Conservation (phyloP, 2,329 filamentous ascomycete species). For the Phoma sp. region DNA sequence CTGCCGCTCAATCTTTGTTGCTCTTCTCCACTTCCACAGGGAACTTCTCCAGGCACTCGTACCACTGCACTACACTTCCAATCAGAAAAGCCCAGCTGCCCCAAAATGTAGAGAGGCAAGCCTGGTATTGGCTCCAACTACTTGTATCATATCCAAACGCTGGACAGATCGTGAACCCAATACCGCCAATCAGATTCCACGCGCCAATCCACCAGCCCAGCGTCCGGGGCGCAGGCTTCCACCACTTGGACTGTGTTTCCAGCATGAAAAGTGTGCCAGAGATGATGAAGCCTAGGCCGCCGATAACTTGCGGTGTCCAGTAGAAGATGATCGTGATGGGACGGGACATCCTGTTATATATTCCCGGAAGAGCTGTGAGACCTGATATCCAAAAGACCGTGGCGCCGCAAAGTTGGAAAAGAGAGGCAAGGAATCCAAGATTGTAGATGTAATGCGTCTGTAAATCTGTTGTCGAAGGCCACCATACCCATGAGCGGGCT, state of each 20-base stretch:
- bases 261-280: slow-evolving; percentile 67
- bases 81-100: slow-evolving; percentile 46
- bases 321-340: slow-evolving; percentile 61
- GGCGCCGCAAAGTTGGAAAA: slow-evolving; percentile 63
- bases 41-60: slow-evolving; percentile 44
- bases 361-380: slow-evolving; percentile 65
- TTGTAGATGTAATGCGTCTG: slow-evolving; percentile 66
- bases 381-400: slow-evolving; percentile 70
- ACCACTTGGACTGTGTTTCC: slow-evolving; percentile 71
- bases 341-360: slow-evolving; percentile 58
- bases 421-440: slow-evolving; percentile 67
- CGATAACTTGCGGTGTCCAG: slow-evolving; percentile 69
- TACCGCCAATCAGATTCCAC: slow-evolving; percentile 69
- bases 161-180: slow-evolving; percentile 63
- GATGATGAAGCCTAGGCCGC: slow-evolving; percentile 67
- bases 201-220: slow-evolving; percentile 72
- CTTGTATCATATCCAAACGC: slow-evolving; percentile 41
- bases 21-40: slow-evolving; percentile 30
- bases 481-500: slow-evolving; percentile 62
- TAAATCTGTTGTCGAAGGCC: slow-evolving; percentile 63
- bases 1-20: not conserved
- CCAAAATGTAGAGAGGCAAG: slow-evolving; percentile 42
- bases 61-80: slow-evolving; percentile 43
- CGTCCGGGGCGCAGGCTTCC: slow-evolving; percentile 60
- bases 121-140: slow-evolving; percentile 45